A percentile compares a stretch with the other conserved stretches of the same genome.
Conservation (phyloP, 495 filamentous ascomycete species). For the Penicillium herquei region DNA sequence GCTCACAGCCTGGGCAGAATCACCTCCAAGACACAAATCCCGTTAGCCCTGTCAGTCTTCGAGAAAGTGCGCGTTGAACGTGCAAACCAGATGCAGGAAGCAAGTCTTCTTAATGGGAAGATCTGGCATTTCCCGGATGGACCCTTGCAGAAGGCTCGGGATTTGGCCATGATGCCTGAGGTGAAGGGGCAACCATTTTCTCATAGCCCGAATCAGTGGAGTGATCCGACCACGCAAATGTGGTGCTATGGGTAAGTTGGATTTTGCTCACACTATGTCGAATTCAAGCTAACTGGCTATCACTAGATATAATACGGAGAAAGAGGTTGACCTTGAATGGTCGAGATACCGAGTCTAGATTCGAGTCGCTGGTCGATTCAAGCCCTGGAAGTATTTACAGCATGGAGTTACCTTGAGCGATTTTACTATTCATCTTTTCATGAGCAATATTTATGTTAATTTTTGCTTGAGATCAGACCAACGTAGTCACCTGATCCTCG, state of each 20-base stretch:
- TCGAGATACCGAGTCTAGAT: background rate
- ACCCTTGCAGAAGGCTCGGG: slow-evolving; percentile 37
- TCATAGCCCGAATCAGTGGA: slow-evolving; percentile 49
- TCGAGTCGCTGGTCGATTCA: background rate
- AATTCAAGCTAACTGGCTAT: background rate
- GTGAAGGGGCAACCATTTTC: slow-evolving; percentile 15
- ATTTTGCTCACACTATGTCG: background rate
- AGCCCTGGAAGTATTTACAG: no score
- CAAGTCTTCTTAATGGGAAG: slow-evolving; percentile 32
- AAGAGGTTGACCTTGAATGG: slow-evolving; percentile 29
- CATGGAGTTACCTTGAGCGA: no score
- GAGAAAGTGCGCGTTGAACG: slow-evolving; percentile 29
- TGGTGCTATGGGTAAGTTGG: slow-evolving; percentile 37
- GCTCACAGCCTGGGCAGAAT: slow-evolving; percentile 21
- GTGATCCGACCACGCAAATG: slow-evolving; percentile 41
- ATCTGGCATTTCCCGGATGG: slow-evolving; percentile 49
- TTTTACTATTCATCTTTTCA: no score
- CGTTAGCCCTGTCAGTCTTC: slow-evolving; percentile 19
- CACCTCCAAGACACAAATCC: slow-evolving; percentile 8
- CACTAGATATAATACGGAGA: slow-evolving; percentile 41
- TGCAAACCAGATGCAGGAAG: slow-evolving; percentile 32
- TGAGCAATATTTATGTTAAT: no score
- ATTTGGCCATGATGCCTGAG: slow-evolving; percentile 39
- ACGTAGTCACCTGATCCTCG: no score
- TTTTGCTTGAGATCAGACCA: no score